Conservation (phyloP, 176 grass and related monocot genomes). For the Oryza longistaminata region DNA sequence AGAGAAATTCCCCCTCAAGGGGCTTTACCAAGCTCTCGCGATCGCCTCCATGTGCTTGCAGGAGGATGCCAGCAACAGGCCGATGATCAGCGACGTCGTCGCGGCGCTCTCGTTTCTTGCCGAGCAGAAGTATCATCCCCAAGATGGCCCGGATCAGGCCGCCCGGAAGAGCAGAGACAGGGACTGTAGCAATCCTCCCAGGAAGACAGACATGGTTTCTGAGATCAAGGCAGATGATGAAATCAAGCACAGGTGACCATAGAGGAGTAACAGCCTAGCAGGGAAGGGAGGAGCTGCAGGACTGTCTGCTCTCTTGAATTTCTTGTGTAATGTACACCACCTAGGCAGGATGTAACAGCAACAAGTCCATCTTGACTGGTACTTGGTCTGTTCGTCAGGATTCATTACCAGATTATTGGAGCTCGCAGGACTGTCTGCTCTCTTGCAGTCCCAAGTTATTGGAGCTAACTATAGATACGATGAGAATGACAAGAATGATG, state of each 20-base stretch:
- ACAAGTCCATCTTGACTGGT: constrained; percentile 36
- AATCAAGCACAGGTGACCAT: constrained; percentile 43
- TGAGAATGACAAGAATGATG: background rate
- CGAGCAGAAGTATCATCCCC: constrained; percentile 38
- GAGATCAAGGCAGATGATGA: constrained; percentile 38
- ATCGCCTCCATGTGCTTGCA: constrained; percentile 78
- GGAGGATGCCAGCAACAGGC: constrained; percentile 60
- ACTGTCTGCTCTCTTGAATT: constrained; percentile 25
- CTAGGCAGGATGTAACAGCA: constrained; percentile 53
- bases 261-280: background rate
- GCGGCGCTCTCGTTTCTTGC: constrained; percentile 69
- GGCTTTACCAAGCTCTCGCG: constrained; percentile 74
- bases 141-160: constrained; percentile 22
- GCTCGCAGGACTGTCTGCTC: too few species aligned
- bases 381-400: constrained; percentile 28
- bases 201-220: constrained; percentile 16
- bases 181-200: constrained; percentile 1
- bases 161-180: background rate
- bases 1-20: constrained; percentile 61
- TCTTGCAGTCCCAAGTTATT: background rate
- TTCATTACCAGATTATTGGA: background rate
- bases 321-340: constrained; percentile 49
- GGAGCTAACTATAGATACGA: background rate
- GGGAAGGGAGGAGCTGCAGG: constrained; percentile 21
- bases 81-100: constrained; percentile 75